A percentile compares a stretch with the other conserved stretches of the same genome.
phyloP scores from a whole-genome alignment of 2,329 filamentous ascomycete genomes.

The Talaromyces sp. region DNA sequence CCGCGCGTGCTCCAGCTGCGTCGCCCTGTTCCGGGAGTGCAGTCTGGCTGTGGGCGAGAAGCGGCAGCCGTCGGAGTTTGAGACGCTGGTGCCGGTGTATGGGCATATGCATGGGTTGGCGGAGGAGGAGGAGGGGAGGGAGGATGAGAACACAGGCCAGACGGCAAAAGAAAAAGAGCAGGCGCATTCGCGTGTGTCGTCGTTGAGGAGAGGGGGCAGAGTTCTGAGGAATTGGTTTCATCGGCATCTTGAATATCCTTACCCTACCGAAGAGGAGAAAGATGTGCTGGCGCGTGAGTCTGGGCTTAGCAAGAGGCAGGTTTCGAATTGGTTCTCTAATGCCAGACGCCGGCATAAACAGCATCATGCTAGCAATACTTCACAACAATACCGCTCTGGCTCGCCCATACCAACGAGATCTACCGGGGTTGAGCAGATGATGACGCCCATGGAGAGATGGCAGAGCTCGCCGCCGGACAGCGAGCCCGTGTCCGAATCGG shows the following conservation, averaged over 20 bases:
- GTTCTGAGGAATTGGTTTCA: conserved; percentile 44
- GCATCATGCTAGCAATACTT: conserved; percentile 15
- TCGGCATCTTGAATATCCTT: conserved; percentile 42
- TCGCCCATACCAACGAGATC: conserved; percentile 37
- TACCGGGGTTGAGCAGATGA: conserved; percentile 21
- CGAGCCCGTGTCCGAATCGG: conserved; percentile 36
- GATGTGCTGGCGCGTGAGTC: conserved; percentile 35
- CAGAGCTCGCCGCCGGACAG: conserved; percentile 41
- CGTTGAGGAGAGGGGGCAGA: conserved; percentile 13
- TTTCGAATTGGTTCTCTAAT: conserved; percentile 49
- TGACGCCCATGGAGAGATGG: conserved; percentile 46
- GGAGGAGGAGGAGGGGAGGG: too few species aligned
- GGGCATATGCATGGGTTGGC: conserved; percentile 46
- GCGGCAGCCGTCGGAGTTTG: conserved; percentile 41
- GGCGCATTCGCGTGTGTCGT: neutral
- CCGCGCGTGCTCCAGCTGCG: conserved; percentile 46
- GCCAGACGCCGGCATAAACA: conserved; percentile 44
- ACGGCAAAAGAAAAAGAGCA: too few species aligned
- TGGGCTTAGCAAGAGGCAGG: conserved; percentile 41
- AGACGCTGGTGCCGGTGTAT: conserved; percentile 43
- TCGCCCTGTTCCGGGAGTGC: conserved; percentile 46
- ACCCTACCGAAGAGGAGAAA: conserved; percentile 46
- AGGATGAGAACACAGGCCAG: too few species aligned
- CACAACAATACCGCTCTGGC: conserved; percentile 23
- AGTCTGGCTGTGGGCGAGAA: conserved; percentile 43